phyloP scores from a whole-genome alignment of 225 moss, liverwort and hornwort genomes.

The Antitrichia curtipendula region DNA sequence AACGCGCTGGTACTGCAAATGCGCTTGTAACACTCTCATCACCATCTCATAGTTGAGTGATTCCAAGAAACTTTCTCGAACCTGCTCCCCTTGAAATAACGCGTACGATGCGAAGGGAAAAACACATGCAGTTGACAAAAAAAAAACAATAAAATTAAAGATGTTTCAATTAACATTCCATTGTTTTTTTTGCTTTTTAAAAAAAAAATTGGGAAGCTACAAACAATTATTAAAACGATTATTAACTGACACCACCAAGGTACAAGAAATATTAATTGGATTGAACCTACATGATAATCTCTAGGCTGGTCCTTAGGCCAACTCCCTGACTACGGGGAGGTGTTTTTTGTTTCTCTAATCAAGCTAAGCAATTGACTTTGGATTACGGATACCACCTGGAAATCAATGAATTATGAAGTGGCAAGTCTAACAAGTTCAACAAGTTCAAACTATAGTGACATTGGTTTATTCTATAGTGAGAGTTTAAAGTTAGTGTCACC shows the following conservation, averaged over 20 bases:
- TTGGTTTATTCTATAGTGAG: not conserved
- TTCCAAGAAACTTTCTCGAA: not conserved
- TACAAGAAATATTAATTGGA: not conserved
- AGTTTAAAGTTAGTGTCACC: not conserved
- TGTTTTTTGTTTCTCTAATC: not conserved
- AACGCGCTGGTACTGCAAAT: not conserved
- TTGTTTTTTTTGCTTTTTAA: not conserved
- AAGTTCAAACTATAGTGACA: rapidly evolving
- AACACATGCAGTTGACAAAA: too few species aligned
- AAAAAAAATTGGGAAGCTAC: too few species aligned
- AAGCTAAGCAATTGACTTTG: not conserved
- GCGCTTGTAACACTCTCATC: not conserved
- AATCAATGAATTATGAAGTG: not conserved
- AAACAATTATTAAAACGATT: too few species aligned
- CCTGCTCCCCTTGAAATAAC: not conserved
- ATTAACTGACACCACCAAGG: not conserved
- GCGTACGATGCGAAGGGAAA: too few species aligned
- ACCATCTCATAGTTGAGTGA: not conserved
- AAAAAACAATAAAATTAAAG: not conserved
- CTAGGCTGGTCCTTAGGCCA: not conserved
- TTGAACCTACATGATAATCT: not conserved
- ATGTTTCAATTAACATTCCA: not conserved
- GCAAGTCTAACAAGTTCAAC: not conserved
- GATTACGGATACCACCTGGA: not conserved
- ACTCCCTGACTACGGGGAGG: not conserved